These are phyloP conservation scores for Apiospora hydei DNA, from an alignment of 2,329 filamentous ascomycete species.

Conservation along the genomic window DNA sequence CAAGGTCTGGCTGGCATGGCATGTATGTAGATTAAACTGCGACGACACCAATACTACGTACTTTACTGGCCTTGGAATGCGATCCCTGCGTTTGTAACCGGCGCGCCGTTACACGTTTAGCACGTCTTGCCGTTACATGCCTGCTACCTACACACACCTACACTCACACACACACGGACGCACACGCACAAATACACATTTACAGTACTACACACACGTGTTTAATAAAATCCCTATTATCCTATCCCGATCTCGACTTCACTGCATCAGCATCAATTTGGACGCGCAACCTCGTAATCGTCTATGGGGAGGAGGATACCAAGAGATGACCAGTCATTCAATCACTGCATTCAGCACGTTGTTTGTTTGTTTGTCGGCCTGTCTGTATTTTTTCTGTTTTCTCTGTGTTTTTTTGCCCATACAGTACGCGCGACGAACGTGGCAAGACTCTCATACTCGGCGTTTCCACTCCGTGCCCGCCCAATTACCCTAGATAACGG, in stretches of 20 bases:
- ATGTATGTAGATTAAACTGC: background rate
- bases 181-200: background rate
- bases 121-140: background rate
- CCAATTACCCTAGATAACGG: conserved; percentile 20
- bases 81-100: background rate
- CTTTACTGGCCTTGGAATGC: background rate
- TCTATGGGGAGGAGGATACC: background rate
- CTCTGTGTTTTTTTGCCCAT: background rate
- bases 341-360: background rate
- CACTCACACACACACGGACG: background rate
- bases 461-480: conserved; percentile 21
- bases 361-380: background rate
- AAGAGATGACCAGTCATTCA: conserved; percentile 1
- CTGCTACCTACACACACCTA: background rate
- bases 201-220: background rate
- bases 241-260: conserved; percentile 15
- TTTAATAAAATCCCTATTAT: background rate
- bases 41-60: background rate
- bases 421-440: conserved; percentile 19
- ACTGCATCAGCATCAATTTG: conserved; percentile 12
- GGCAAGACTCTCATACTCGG: conserved; percentile 8
- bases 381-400: background rate
- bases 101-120: background rate
- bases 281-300: conserved; percentile 1
- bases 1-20: background rate